Evolutionary conservation across 2,329 filamentous ascomycete species (phyloP).

Genomic region (Fonsecaea pugnacius): DNA sequence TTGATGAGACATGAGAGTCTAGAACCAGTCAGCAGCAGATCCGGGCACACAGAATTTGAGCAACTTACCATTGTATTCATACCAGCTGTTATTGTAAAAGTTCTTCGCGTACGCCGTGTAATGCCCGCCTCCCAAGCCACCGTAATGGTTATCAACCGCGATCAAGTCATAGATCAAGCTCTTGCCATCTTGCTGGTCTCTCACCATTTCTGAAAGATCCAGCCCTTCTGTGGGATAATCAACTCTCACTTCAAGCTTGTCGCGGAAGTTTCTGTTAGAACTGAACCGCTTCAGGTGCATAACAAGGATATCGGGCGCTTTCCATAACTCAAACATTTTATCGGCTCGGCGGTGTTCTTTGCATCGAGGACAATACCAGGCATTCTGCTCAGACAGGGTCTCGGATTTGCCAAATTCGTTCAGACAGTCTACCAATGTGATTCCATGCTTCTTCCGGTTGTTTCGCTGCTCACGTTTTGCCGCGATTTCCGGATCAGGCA

Average conservation of each 20-base stretch:
- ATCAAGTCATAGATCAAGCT: constrained; percentile 88
- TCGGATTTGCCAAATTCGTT: constrained; percentile 95
- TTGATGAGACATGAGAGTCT: constrained; percentile 76
- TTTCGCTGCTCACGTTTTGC: constrained; percentile 66
- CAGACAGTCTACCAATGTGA: constrained; percentile 86
- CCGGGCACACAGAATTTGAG: background rate
- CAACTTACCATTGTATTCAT: constrained; percentile 88
- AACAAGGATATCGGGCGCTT: constrained; percentile 89
- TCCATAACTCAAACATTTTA: constrained; percentile 98
- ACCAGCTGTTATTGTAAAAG: constrained; percentile 87
- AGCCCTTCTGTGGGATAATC: constrained; percentile 89
- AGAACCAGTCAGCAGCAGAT: constrained; percentile 2
- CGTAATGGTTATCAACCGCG: constrained; percentile 93
- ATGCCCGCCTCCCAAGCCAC: constrained; percentile 89
- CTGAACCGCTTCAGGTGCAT: constrained; percentile 96
- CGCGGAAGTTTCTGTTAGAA: constrained; percentile 76
- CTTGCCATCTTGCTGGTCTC: constrained; percentile 79
- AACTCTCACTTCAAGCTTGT: constrained; percentile 89
- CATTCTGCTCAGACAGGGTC: constrained; percentile 90
- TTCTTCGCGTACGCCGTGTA: constrained; percentile 96
- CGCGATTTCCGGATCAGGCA: constrained; percentile 67
- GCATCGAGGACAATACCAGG: constrained; percentile 96
- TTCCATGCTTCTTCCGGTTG: constrained; percentile 72
- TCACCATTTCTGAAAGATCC: constrained; percentile 78
- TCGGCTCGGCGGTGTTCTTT: constrained; percentile 90